Base-by-base conservation (phyloP, 2,329 filamentous ascomycete genomes). In the Fusarium sp. region DNA sequence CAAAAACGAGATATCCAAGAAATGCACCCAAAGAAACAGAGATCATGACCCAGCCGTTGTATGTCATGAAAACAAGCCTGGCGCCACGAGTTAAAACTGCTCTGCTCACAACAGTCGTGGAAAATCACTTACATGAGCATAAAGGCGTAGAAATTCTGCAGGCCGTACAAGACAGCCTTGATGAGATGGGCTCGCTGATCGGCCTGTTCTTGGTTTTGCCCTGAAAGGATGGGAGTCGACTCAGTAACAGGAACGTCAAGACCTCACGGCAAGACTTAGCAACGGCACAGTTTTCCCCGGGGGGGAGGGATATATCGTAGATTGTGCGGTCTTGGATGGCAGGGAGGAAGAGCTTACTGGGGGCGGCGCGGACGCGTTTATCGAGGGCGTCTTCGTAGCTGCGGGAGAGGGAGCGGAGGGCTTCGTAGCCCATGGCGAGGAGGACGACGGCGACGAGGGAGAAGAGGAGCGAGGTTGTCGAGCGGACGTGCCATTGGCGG, bases 31-130 rank as follows among this genome's bases (percentile, higher is more conserved):
- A 80, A 1, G 91, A 91, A 13, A 98, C 93, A 4, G 94, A 86
- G 67, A 96, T 78, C 95, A 99, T 99, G 68, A 99, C 88, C 89
- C 91, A 96, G 53, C 95, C 95, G 72, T 99, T 99, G 80, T 99
- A 99, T n/a, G 95, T 99, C 95, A 99, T 99, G 79, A 99, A 99
- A 22, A 99, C 80, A 60, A 99, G 83, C 95, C 94, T 98, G 58
- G n/a, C 7, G 2, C 7, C 5, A 6, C 13, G 49, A 45, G 53
- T 45, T 42, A 55, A 36, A 32, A 9, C 25, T n/a, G 7, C 32
- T 19, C 9, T 10, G 15, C 35, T 13, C 15, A n/a, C 15, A 7
- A 13, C 10, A 8, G 13, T 29, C 3, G 5, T 11, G 8, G 11
- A 8, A 3, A 28, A 41, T 8, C 22, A 57, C 94, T 88, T 76